Base-by-base conservation (phyloP, 768 basidiomycete genomes). In the Serendipita sp. region DNA sequence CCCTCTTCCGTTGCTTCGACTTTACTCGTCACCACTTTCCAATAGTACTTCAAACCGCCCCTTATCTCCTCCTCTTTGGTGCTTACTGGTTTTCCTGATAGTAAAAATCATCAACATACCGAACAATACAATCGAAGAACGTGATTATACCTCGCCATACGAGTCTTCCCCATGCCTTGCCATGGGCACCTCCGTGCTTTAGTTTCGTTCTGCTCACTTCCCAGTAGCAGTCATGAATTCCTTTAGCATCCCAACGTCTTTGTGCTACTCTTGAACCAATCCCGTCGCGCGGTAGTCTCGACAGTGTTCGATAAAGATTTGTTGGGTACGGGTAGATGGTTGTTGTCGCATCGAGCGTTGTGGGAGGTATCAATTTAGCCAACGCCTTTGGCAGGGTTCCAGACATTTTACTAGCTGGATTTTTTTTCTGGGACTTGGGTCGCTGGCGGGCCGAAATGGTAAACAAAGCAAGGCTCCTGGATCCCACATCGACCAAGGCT, bases 81-180 rank as follows among this genome's bases (percentile, higher is more conserved):
- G 71, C 81, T 86, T n/a, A 88, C 80, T 41, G 73, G 73, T 69
- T 82, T 80, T 53, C 86, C 88, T 89, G 67, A 18, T n/a, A 24
- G 24, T 18, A 2, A 53, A 30, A 34, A 41, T 32, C 30, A 38
- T 3, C 13, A 13, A 44, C 7, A 37, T 54, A 65, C 54, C 45
- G 30, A 34, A 38, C 53, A 28, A 1, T 41, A 45, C 47, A 8
- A 28, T 53, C 11, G 28, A 24, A 24, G 24, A 24, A 24, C 24
- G 8, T 13, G 54, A 24, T 3, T 83, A 66, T 63, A 90, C 90
- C 88, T 76, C 79, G 83, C 88, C 89, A 92, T 64, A 83, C 79
- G 3, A 92, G 75, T 66, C 78, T 76, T 4, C 90, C 90, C 91
- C 91, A 92, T 16, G 82, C 89, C 72, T 85, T 90, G 1, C 90